Evolutionary conservation across 805 yeast species (phyloP).

Genomic region (Suhomyces kilbournensis): DNA sequence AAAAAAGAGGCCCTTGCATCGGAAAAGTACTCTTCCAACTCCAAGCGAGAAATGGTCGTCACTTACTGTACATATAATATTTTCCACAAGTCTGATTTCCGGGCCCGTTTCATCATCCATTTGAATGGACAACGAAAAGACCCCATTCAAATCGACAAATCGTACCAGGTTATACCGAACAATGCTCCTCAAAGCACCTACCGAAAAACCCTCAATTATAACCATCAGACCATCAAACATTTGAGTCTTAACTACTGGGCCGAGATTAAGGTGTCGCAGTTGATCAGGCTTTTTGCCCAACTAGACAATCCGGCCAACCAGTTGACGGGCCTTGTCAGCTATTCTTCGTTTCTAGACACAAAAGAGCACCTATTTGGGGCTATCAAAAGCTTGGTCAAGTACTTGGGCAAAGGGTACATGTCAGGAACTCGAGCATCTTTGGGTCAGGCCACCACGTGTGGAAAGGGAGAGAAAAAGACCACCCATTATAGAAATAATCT

Average conservation of each 20-base stretch:
- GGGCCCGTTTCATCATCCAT: constrained; percentile 54
- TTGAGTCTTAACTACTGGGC: constrained; percentile 45
- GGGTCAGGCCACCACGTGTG: constrained; percentile 33
- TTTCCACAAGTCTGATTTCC: constrained; percentile 68
- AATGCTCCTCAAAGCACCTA: constrained; percentile 1
- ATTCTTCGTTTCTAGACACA: constrained; percentile 37
- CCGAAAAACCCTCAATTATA: constrained; percentile 15
- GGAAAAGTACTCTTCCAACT: constrained; percentile 5
- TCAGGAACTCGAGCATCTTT: constrained; percentile 42
- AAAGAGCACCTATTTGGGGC: constrained; percentile 12
- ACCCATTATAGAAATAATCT: constrained; percentile 44
- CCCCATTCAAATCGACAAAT: constrained; percentile 34
- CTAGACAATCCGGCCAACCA: constrained; percentile 54
- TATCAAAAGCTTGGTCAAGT: constrained; percentile 38
- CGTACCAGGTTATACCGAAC: constrained; percentile 25
- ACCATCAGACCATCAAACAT: constrained; percentile 14
- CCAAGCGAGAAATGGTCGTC: constrained; percentile 31
- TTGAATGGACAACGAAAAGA: constrained; percentile 6
- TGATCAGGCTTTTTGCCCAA: constrained; percentile 53
- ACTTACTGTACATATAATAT: constrained; percentile 72
- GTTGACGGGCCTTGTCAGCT: constrained; percentile 55
- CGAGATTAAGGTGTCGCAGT: constrained; percentile 56
- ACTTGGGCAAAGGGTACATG: constrained; percentile 46
- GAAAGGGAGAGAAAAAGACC: constrained; percentile 25
- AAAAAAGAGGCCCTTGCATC: constrained; percentile 6